Base-by-base conservation (phyloP, 192 early-diverging fungal species). In the Coemansia sp. region DNA sequence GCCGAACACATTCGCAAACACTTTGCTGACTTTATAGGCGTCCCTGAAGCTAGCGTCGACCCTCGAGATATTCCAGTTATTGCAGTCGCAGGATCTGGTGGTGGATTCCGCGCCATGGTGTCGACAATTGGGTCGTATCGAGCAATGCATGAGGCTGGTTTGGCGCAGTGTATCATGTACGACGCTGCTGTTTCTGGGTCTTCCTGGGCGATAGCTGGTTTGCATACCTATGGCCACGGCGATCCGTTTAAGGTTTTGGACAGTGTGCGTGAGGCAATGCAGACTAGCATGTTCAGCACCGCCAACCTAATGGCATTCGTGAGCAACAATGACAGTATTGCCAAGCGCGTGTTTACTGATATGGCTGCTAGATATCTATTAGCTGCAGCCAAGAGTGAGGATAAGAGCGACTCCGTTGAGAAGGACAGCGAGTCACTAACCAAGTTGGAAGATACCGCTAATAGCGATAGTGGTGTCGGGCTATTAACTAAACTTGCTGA, bases 51-150 rank as follows among this genome's bases (percentile, higher is more conserved):
- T 2, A 81, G 86, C n/a, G 59, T 93, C 18, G 78, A 90, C 47
- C 65, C 62, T 17, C 78, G 80, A 14, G 87, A 93, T 57, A 82
- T 93, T 18, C 91, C 91, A 17, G 50, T 85, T 0, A 82, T 93
- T 48, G 86, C 80, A 8, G 58, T 88, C 59, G 87, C 86, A n/a
- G 86, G 84, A 21, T 87, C 86, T 57, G 91, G 91, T 25, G 91
- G 91, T 12, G 91, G 91, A 2, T 90, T 85, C 66, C 84, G 91
- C 6, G 90, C 91, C 8, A 93, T 93, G 91, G 63, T 92, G 34
- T 83, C 85, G 10, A 85, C 82, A 15, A 59, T 82, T 13, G 89
- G 90, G 10, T 91, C 86, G 54, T 64, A 89, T 50, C 80, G 80
- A 3, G 86, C 81, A 1, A 83, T 88, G 70, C 65, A 89, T 21